Evolutionary conservation across 345 rosid species (phyloP).

Genomic region (Gynandropsis gynandra): DNA sequence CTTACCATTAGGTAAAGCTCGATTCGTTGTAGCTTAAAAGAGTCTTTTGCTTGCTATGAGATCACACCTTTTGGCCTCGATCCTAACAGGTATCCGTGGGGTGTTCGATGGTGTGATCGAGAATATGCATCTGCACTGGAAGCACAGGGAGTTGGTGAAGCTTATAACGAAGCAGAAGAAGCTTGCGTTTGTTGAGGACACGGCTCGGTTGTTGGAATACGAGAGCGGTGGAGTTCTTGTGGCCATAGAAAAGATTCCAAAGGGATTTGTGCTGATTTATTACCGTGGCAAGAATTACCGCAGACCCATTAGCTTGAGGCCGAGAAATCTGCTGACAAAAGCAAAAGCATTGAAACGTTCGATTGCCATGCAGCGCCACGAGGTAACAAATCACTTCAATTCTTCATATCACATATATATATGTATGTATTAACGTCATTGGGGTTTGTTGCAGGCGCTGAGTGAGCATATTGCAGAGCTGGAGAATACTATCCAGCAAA

Average conservation of each 20-base stretch:
- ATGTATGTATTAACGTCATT: slow-evolving; percentile 11
- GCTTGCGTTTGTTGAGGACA: slow-evolving; percentile 85
- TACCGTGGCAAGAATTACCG: slow-evolving; percentile 93
- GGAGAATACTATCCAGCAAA: slow-evolving; percentile 66
- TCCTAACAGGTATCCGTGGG: slow-evolving; percentile 81
- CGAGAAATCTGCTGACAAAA: slow-evolving; percentile 89
- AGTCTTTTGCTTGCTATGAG: slow-evolving; percentile 11
- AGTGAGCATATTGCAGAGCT: slow-evolving; percentile 87
- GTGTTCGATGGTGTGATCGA: slow-evolving; percentile 97
- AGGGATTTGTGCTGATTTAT: slow-evolving; percentile 83
- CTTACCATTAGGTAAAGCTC: slow-evolving; percentile 68
- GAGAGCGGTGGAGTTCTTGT: slow-evolving; percentile 98
- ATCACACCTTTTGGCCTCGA: slow-evolving; percentile 9
- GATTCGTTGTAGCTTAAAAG: slow-evolving; percentile 15
- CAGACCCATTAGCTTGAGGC: slow-evolving; percentile 82
- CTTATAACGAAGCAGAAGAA: slow-evolving; percentile 89
- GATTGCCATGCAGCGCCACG: slow-evolving; percentile 92
- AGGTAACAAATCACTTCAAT: slow-evolving; percentile 39
- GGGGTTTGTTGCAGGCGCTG: slow-evolving; percentile 56
- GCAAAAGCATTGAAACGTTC: slow-evolving; percentile 95
- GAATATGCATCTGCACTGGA: slow-evolving; percentile 99
- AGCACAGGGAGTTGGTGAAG: slow-evolving; percentile 96
- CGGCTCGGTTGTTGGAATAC: slow-evolving; percentile 78
- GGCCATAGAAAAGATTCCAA: slow-evolving; percentile 86
- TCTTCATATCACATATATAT: slow-evolving; percentile 8